Evolutionary conservation across 1,284 basidiomycete genomes (phyloP), one percentile per base, ranked within the genome.

Genomic region (Sporisorium graminicola): DNA sequence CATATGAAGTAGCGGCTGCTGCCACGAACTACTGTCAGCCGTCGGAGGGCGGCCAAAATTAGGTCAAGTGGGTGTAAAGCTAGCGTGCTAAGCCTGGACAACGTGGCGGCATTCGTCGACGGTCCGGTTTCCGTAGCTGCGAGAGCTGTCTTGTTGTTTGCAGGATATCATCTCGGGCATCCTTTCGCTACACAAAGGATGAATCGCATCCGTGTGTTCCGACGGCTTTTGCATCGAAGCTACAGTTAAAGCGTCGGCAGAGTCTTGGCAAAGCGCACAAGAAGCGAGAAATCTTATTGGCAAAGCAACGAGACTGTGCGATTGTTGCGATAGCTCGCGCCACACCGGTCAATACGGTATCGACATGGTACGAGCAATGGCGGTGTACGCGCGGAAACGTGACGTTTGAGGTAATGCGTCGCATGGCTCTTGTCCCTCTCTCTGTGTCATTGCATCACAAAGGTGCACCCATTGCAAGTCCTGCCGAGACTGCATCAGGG

Each of bases 111-210:
- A 12, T 31, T 5, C 4, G 49, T 20, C n/a, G 29, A 50, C 49
- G 49, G 49, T 50, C 49, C 49, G 49, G 27, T n/a, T 10, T 50
- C 49, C 49, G 49, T 29, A 29, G 27, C 29, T 31, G 12, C 20
- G 49, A 50, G 3, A 27, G 0, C 18, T 31, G n/a, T 14, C 14
- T 4, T 9, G 5, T 29, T 14, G 3, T 29, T 8, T 27, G 8
- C 27, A 31, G 20, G 49, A 22, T 31, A n/a, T 31, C 29, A 20
- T 31, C n/a, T 14, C 43, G 20, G 13, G 43, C 43, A 50, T 31
- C 8, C 24, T 47, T 14, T 47, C 24, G 26, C 8, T 5, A 40
- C 37, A 27, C 26, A 18, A 31, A 31, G 29, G 29, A 5, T 27
- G 29, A 29, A 10, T 12, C 18, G 29, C 13, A 20, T 31, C 49